These are phyloP conservation scores for Ascosphaera aggregata DNA, from an alignment of 2,329 filamentous ascomycete genomes.

Conservation along the genomic window DNA sequence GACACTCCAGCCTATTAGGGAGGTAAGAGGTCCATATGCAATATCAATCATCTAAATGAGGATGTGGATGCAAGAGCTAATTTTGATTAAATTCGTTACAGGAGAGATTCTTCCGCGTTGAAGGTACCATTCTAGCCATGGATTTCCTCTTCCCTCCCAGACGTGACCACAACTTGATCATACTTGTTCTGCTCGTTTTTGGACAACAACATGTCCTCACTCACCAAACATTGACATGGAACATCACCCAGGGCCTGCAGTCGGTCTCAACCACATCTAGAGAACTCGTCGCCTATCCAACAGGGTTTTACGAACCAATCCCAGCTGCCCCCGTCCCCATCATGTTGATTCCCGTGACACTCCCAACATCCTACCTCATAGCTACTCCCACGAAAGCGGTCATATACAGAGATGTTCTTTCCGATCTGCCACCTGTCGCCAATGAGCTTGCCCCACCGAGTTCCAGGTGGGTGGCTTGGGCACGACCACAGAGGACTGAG, in stretches of 20 bases:
- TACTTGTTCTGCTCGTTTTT: slow-evolving; percentile 44
- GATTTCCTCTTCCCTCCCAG: slow-evolving; percentile 56
- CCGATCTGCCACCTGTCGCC: neutral
- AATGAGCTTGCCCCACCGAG: neutral
- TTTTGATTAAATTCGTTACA: slow-evolving; percentile 9
- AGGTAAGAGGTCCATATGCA: no score
- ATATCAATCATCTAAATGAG: no score
- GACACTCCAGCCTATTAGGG: slow-evolving; percentile 35
- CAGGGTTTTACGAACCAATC: neutral
- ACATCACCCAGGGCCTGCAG: slow-evolving; percentile 10
- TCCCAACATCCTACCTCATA: slow-evolving; percentile 46
- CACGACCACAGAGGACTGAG: slow-evolving; percentile 45
- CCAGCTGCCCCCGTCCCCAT: neutral
- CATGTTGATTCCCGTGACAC: slow-evolving; percentile 42
- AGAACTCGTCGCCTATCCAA: slow-evolving; percentile 35
- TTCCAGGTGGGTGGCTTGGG: slow-evolving; percentile 53
- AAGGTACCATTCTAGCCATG: slow-evolving; percentile 62
- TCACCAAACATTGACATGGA: slow-evolving; percentile 3
- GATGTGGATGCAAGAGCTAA: no score
- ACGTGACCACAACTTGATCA: slow-evolving; percentile 43
- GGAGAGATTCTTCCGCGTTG: slow-evolving; percentile 29
- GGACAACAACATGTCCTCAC: slow-evolving; percentile 11
- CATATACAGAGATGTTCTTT: slow-evolving; percentile 19
- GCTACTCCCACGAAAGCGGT: slow-evolving; percentile 37
- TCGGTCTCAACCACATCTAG: slow-evolving; percentile 13